These are phyloP conservation scores for Barnettozyma californica DNA, from an alignment of 805 yeast genomes.

Conservation along the genomic window DNA sequence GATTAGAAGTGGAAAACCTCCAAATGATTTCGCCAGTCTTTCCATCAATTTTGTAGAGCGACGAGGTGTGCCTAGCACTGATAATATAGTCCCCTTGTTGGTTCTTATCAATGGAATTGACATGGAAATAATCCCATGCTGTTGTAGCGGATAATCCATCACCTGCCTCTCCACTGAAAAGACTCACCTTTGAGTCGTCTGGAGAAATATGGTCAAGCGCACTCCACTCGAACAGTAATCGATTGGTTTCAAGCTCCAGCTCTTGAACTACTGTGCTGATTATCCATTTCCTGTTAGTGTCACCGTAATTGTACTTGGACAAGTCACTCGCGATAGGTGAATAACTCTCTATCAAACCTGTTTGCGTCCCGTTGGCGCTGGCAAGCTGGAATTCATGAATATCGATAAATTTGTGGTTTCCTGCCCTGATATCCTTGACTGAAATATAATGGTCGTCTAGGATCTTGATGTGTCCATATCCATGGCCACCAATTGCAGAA, in stretches of 20 bases:
- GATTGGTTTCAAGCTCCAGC: slow-evolving; percentile 31
- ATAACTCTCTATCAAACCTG: slow-evolving; percentile 30
- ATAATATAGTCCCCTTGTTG: slow-evolving; percentile 30
- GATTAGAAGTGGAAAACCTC: slow-evolving; percentile 27
- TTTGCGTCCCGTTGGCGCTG: slow-evolving; percentile 18
- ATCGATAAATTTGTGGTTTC: slow-evolving; percentile 30
- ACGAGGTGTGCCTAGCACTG: slow-evolving; percentile 32
- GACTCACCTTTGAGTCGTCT: slow-evolving; percentile 27
- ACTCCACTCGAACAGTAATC: slow-evolving; percentile 28
- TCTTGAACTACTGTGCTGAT: slow-evolving; percentile 33
- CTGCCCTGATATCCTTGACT: slow-evolving; percentile 30
- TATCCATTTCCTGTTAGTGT: slow-evolving; percentile 30
- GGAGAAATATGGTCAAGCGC: slow-evolving; percentile 30
- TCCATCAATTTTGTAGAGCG: slow-evolving; percentile 33
- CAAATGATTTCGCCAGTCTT: slow-evolving; percentile 32
- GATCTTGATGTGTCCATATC: slow-evolving; percentile 29
- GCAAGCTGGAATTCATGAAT: slow-evolving; percentile 33
- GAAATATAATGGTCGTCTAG: slow-evolving; percentile 28
- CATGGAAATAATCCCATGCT: slow-evolving; percentile 38
- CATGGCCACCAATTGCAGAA: slow-evolving; percentile 23
- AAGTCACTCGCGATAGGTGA: slow-evolving; percentile 30
- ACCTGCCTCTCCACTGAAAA: slow-evolving; percentile 31
- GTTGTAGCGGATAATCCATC: slow-evolving; percentile 23
- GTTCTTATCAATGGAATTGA: slow-evolving; percentile 35
- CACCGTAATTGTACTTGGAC: slow-evolving; percentile 24